Conservation (phyloP, 2,329 filamentous ascomycete species). For the Colletotrichum paranaense region DNA sequence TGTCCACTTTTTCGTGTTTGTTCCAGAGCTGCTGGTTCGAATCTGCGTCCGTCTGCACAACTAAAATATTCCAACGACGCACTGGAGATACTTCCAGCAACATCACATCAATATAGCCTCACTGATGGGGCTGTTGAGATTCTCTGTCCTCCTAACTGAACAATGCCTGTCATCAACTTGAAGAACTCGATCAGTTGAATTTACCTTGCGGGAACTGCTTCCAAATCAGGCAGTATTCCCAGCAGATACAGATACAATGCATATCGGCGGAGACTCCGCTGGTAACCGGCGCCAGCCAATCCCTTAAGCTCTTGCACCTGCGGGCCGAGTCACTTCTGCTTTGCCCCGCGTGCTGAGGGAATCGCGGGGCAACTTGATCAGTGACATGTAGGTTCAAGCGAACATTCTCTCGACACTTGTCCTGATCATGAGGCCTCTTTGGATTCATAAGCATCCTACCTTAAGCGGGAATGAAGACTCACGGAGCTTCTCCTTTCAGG, state of each 20-base stretch:
- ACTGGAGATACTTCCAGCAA: neutral
- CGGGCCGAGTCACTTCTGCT: constrained; percentile 21
- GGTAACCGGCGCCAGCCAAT: neutral
- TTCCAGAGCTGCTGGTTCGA: constrained; percentile 15
- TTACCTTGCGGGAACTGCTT: neutral
- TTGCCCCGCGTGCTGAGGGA: constrained; percentile 11
- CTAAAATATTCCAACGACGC: neutral
- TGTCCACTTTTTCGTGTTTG: neutral
- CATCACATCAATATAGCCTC: neutral
- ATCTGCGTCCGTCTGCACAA: neutral
- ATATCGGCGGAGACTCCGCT: constrained; percentile 2
- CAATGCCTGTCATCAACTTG: neutral
- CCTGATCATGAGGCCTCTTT: neutral
- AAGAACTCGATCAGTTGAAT: neutral
- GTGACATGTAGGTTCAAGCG: neutral
- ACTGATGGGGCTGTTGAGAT: neutral
- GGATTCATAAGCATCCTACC: neutral
- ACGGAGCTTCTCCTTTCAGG: neutral
- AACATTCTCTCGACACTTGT: neutral
- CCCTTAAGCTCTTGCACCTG: neutral
- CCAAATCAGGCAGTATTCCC: neutral
- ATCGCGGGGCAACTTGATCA: neutral
- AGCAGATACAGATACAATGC: neutral
- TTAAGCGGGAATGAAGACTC: neutral
- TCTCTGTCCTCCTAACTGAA: neutral